These are phyloP conservation scores for Lecanicillium sp. DNA, from an alignment of 2,329 filamentous ascomycete genomes.

Conservation along the genomic window DNA sequence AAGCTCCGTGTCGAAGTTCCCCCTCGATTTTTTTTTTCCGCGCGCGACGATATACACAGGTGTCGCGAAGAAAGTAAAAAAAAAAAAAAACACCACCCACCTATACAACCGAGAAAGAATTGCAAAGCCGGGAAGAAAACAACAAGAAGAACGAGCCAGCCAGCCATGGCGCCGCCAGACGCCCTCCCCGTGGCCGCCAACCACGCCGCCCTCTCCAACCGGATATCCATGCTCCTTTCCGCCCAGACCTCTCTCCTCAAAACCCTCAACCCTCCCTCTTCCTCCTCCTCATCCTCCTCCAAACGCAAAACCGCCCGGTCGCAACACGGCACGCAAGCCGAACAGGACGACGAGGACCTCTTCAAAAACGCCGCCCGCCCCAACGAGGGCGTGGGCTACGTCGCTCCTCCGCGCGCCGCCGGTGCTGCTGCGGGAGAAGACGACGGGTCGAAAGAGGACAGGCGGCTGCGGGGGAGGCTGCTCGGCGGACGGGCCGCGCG, in stretches of 20 bases:
- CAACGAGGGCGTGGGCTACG: slow-evolving; percentile 39
- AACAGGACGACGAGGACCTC: slow-evolving; percentile 24
- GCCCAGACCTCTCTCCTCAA: slow-evolving; percentile 29
- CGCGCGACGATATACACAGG: too few species aligned
- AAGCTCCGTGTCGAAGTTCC: too few species aligned
- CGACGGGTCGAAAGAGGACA: slow-evolving; percentile 22
- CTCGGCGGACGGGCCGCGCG: slow-evolving; percentile 21
- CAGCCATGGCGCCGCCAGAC: slow-evolving; percentile 13
- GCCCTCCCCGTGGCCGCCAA: slow-evolving; percentile 32
- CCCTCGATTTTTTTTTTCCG: too few species aligned
- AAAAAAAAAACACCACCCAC: too few species aligned
- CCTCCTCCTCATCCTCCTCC: slow-evolving; percentile 12
- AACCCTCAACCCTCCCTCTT: slow-evolving; percentile 20
- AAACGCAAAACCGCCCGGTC: slow-evolving; percentile 3
- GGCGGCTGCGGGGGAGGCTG: slow-evolving; percentile 26
- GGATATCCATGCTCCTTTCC: slow-evolving; percentile 34
- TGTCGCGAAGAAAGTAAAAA: too few species aligned
- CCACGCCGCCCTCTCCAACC: slow-evolving; percentile 35
- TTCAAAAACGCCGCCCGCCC: slow-evolving; percentile 18
- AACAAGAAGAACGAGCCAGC: too few species aligned
- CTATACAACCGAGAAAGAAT: too few species aligned
- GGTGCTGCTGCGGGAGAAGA: slow-evolving; percentile 18
- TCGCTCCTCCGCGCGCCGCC: slow-evolving; percentile 14
- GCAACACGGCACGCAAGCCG: slow-evolving; percentile 12
- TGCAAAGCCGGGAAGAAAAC: too few species aligned